Conservation (phyloP, 306 rosid genomes). For the peach (Prunus persica) region Prunus_persica_NCBIv2 NC_034016.1:21608501-21609000, state of each 20-base stretch:
- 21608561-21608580: neutral
- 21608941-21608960: slow-evolving; percentile 49
- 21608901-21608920: slow-evolving; percentile 20
- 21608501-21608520: neutral
- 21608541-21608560: neutral
- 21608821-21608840: slow-evolving; percentile 17
- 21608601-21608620: slow-evolving; percentile 49
- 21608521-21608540: neutral
- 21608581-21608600: neutral
- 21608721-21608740: slow-evolving; percentile 25
- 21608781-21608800: slow-evolving; percentile 5
- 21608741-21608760: slow-evolving; percentile 2
- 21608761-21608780: slow-evolving; percentile 18
- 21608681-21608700: slow-evolving; percentile 55
- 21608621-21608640: slow-evolving; percentile 91
- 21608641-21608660: slow-evolving; percentile 79
- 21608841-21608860: neutral
- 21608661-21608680: slow-evolving; percentile 37
- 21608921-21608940: slow-evolving; percentile 58
- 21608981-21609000: slow-evolving; percentile 56
- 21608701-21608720: slow-evolving; percentile 29
- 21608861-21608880: slow-evolving; percentile 5
- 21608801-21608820: slow-evolving; percentile 9
- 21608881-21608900: slow-evolving; percentile 8
- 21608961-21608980: neutral